These are phyloP conservation scores for Papiliotrema nemorosa DNA, from an alignment of 1,284 basidiomycete genomes.

Conservation along the genomic window DNA sequence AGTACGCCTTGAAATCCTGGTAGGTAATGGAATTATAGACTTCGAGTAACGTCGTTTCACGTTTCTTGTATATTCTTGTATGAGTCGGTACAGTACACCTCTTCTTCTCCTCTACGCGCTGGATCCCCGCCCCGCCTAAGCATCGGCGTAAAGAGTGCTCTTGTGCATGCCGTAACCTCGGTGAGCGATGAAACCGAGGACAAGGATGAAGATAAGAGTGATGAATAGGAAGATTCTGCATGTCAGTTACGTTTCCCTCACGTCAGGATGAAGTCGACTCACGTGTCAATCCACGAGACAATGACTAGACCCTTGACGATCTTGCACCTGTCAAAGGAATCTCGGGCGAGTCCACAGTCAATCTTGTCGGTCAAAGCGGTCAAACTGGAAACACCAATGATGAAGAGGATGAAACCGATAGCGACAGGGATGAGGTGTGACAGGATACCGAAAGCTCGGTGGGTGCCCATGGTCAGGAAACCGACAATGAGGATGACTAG, in stretches of 20 bases:
- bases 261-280: constrained; percentile 9
- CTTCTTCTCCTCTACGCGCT: not conserved
- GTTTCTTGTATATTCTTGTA: not conserved
- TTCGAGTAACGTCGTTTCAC: not conserved
- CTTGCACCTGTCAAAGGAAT: constrained; percentile 41
- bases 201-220: constrained; percentile 40
- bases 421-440: constrained; percentile 42
- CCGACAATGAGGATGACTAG: constrained; percentile 46
- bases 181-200: constrained; percentile 45
- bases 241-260: not conserved
- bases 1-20: no score
- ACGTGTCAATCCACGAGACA: constrained; percentile 49
- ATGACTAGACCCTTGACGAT: constrained; percentile 47
- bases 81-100: no score
- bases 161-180: constrained; percentile 38
- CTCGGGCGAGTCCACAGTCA: constrained; percentile 32
- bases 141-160: constrained; percentile 38
- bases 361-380: constrained; percentile 45
- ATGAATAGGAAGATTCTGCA: constrained; percentile 28
- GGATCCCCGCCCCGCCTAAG: not conserved
- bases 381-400: constrained; percentile 46
- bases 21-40: no score
- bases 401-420: constrained; percentile 47
- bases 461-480: constrained; percentile 38
- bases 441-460: constrained; percentile 46